These are phyloP conservation scores for Medicago ruthenica DNA, from an alignment of 306 rosid species.

Conservation along the genomic window DNA sequence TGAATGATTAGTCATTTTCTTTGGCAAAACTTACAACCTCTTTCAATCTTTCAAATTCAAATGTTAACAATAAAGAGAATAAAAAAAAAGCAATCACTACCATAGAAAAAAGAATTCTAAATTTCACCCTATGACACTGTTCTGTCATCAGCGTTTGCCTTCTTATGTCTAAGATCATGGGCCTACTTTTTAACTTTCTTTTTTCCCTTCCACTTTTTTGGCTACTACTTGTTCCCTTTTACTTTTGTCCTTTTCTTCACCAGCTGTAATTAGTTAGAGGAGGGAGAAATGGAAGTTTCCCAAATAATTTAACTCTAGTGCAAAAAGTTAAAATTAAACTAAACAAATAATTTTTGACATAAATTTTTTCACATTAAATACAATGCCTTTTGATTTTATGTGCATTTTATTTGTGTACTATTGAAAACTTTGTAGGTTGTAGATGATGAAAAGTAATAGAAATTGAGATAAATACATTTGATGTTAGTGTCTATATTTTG, in stretches of 20 bases:
- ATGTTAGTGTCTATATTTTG: no score
- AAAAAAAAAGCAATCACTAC: conserved; percentile 37
- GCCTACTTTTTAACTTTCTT: conserved; percentile 2
- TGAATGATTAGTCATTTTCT: conserved; percentile 77
- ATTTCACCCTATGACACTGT: conserved; percentile 19
- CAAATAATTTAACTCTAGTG: conserved; percentile 16
- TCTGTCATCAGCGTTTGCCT: conserved; percentile 37
- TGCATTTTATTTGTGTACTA: no score
- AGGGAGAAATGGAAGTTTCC: conserved; percentile 40
- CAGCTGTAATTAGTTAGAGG: conserved; percentile 29
- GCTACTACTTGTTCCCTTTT: background rate
- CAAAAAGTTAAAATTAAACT: conserved; percentile 10
- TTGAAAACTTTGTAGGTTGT: no score
- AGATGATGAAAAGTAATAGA: no score
- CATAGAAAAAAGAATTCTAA: conserved; percentile 20
- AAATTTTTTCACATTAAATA: no score
- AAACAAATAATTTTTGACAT: background rate
- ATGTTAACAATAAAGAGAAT: conserved; percentile 34
- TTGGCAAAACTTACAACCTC: conserved; percentile 47
- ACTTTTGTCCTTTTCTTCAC: conserved; percentile 39
- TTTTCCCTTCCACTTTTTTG: conserved; percentile 16
- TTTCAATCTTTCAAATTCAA: conserved; percentile 46
- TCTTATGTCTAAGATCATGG: conserved; percentile 17
- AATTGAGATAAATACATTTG: no score
- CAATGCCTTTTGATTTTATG: no score